Conservation (phyloP, 2,329 filamentous ascomycete species). For the Hyphodiscus sp. region DNA sequence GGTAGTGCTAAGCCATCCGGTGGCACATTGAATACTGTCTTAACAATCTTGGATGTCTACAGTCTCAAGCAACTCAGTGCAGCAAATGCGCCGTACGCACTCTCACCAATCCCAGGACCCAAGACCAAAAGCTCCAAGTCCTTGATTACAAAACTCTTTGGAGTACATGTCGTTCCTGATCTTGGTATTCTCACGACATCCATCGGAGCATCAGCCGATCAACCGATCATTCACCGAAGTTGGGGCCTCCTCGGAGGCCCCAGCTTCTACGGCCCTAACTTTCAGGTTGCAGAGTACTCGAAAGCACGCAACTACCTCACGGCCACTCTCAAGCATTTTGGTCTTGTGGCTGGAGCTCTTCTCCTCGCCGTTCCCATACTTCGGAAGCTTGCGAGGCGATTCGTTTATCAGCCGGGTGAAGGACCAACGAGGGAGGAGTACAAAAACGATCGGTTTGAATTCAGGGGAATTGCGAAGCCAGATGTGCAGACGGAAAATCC, state of each 20-base stretch:
- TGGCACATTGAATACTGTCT: conserved; percentile 61
- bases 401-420: conserved; percentile 47
- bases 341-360: conserved; percentile 37
- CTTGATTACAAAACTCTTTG: conserved; percentile 42
- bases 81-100: conserved; percentile 44
- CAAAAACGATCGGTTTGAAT: conserved; percentile 55
- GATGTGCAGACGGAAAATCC: conserved; percentile 38
- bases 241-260: conserved; percentile 50
- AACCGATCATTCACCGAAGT: conserved; percentile 50
- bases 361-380: conserved; percentile 32
- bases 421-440: conserved; percentile 47
- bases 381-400: conserved; percentile 37
- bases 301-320: conserved; percentile 43
- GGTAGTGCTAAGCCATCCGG: conserved; percentile 49
- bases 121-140: conserved; percentile 25
- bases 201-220: conserved; percentile 43
- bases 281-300: conserved; percentile 50
- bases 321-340: conserved; percentile 45
- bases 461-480: conserved; percentile 56
- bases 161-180: conserved; percentile 41
- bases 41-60: conserved; percentile 52
- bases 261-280: conserved; percentile 54
- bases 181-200: conserved; percentile 52
- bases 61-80: conserved; percentile 40
- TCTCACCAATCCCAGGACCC: conserved; percentile 46